Percentiles rank a stretch among this genome's conserved stretches.
phyloP scores from a whole-genome alignment of 139 green algal genomes.

The Chlorella sp. region DNA sequence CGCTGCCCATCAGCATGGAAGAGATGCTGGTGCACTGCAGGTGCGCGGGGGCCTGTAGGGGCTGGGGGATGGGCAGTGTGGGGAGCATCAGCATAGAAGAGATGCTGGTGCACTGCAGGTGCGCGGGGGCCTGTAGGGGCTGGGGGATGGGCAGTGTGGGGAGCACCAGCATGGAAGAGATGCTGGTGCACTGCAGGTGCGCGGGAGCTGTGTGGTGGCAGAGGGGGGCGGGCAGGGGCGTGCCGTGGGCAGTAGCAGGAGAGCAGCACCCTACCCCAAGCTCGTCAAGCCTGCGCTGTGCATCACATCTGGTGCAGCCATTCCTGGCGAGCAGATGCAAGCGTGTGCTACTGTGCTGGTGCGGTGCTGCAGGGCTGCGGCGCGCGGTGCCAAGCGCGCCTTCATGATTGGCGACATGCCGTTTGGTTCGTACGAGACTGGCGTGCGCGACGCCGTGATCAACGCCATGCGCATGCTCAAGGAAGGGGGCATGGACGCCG shows the following conservation, averaged over 20 bases:
- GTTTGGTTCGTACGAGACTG: slow-evolving; percentile 75
- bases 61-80: too few species aligned
- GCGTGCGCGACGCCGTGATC: slow-evolving; percentile 55
- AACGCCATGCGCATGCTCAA: slow-evolving; percentile 88
- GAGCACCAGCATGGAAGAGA: slow-evolving; percentile 94
- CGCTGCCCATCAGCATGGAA: slow-evolving; percentile 92
- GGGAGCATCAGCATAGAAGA: slow-evolving; percentile 93
- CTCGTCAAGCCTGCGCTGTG: too few species aligned
- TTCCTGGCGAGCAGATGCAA: too few species aligned
- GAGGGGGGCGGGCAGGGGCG: too few species aligned
- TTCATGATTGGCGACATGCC: slow-evolving; percentile 87
- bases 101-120: slow-evolving; percentile 92
- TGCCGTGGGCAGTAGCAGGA: too few species aligned
- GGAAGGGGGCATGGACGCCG: slow-evolving; percentile 92
- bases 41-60: too few species aligned
- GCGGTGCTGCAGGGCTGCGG: slow-evolving; percentile 47
- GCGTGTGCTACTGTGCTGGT: neutral
- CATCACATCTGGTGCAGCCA: too few species aligned
- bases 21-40: slow-evolving; percentile 95
- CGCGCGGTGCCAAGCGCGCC: slow-evolving; percentile 63
- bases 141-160: too few species aligned
- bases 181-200: slow-evolving; percentile 91
- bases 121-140: too few species aligned
- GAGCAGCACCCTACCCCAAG: too few species aligned
- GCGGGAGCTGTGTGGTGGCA: too few species aligned